Base-by-base conservation (phyloP, 164 flowering plant genomes). In the Vitis rupestris region DNA sequence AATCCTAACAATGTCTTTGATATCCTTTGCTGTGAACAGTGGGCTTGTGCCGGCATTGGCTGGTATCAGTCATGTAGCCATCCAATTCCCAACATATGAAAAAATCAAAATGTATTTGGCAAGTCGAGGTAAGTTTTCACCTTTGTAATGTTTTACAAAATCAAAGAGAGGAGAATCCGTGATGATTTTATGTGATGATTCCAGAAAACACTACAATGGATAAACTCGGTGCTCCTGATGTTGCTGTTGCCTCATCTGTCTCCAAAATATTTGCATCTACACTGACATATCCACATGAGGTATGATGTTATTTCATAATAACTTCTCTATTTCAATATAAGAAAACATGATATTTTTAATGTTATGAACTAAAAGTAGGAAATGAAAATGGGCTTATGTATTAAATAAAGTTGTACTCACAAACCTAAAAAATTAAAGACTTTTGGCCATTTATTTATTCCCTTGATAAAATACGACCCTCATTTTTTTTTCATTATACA, bases 221-320 rank as follows among this genome's bases (percentile, higher is more conserved):
- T 78, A 87, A 86, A 68, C 92, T 92, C 48, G 59, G 86, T 82
- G 95, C 98, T 61, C 76, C 82, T 63, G 91, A 92, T 81, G 98
- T 96, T 75, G 98, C 98, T 27, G 69, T 93, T 76, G 99, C 99
- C 59, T 96, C 99, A 9, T 93, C 98, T 27, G 81, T 96, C 64
- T 89, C 99, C 55, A 96, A 96, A 80, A 80, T 96, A 69, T 84
- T 88, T 80, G 98, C 98, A 47, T 93, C 99, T n/a, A 88, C 97
- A 56, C 74, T 96, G 83, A 96, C 98, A 10, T 96, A 96, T 80
- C 99, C 99, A 52, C 99, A 93, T 70, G 99, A 96, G 98, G 99
- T 96, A 90, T 68, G 75, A 10, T 58, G 2, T 58, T 53, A 16
- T 23, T 15, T 50, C 69, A 66, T 7, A 11, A 51, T 15, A 23